Percentiles rank a stretch among this genome's conserved stretches.
Conservation (phyloP, 2,329 filamentous ascomycete genomes). For the Cladosporium velox region DNA sequence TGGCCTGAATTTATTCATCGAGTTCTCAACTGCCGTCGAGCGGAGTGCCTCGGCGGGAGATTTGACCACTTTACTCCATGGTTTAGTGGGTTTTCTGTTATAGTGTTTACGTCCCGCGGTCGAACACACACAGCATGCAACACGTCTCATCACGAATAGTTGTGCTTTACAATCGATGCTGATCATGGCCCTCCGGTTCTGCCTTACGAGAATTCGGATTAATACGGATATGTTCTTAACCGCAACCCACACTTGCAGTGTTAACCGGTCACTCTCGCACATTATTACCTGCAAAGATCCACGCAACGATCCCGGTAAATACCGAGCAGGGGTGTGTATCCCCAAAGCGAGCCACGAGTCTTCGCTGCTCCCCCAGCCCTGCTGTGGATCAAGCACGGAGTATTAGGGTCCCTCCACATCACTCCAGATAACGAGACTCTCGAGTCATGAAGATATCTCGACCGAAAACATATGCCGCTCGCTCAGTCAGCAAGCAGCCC, state of each 20-base stretch:
- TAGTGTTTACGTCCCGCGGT: not conserved
- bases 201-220: not conserved
- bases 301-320: not conserved
- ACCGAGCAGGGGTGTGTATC: not conserved
- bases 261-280: not conserved
- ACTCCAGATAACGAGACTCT: not conserved
- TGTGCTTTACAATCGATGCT: not conserved
- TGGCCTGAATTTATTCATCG: not conserved
- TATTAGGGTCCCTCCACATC: not conserved
- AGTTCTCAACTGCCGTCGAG: not conserved
- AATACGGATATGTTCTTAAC: not conserved
- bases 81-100: not conserved
- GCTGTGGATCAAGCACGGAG: conserved; percentile 6
- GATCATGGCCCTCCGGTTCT: not conserved
- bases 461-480: not conserved
- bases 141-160: not conserved
- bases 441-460: conserved; percentile 4
- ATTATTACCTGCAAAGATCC: not conserved
- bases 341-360: not conserved
- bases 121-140: not conserved
- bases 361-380: not conserved
- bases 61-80: not conserved
- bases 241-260: not conserved
- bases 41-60: not conserved
- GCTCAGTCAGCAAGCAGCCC: not conserved